These are phyloP conservation scores for Kluyveromyces wickerhamii DNA, from an alignment of 805 yeast genomes.

Conservation along the genomic window DNA sequence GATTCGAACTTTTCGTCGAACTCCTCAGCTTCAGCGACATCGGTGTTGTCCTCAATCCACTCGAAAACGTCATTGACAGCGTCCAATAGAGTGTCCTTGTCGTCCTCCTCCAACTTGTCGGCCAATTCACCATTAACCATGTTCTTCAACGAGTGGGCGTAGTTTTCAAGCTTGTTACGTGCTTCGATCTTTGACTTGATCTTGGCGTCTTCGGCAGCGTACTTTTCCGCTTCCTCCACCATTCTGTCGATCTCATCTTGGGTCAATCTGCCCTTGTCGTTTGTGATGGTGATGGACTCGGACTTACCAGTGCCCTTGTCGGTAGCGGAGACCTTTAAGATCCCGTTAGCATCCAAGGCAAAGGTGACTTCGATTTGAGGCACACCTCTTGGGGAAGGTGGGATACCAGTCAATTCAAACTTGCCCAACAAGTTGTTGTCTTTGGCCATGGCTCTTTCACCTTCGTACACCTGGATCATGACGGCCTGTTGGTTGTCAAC, in stretches of 20 bases:
- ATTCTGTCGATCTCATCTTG: slow-evolving; percentile 94
- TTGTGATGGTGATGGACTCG: slow-evolving; percentile 84
- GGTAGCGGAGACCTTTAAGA: slow-evolving; percentile 88
- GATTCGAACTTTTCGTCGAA: slow-evolving; percentile 85
- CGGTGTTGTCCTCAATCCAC: slow-evolving; percentile 82
- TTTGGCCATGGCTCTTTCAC: slow-evolving; percentile 92
- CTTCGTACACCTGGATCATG: slow-evolving; percentile 87
- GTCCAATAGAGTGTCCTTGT: slow-evolving; percentile 79
- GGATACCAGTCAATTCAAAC: slow-evolving; percentile 90
- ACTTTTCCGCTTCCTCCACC: slow-evolving; percentile 96
- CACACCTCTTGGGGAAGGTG: slow-evolving; percentile 73
- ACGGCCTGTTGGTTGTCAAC: slow-evolving; percentile 96
- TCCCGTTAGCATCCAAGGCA: slow-evolving; percentile 96
- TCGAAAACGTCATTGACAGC: slow-evolving; percentile 81
- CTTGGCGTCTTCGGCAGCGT: slow-evolving; percentile 82
- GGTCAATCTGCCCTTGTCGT: slow-evolving; percentile 89
- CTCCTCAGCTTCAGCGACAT: slow-evolving; percentile 85
- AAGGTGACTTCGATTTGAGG: slow-evolving; percentile 85
- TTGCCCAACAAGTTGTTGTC: slow-evolving; percentile 95
- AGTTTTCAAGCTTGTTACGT: slow-evolving; percentile 81
- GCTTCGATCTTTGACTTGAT: slow-evolving; percentile 81
- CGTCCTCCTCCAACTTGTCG: slow-evolving; percentile 78
- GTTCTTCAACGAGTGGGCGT: slow-evolving; percentile 74
- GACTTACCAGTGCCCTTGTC: slow-evolving; percentile 94
- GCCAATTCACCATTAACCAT: slow-evolving; percentile 60